Percentiles rank a stretch among this genome's conserved stretches.
phyloP scores from a whole-genome alignment of 352 stramenopile genomes.

The Globisporangium camurandrum region DNA sequence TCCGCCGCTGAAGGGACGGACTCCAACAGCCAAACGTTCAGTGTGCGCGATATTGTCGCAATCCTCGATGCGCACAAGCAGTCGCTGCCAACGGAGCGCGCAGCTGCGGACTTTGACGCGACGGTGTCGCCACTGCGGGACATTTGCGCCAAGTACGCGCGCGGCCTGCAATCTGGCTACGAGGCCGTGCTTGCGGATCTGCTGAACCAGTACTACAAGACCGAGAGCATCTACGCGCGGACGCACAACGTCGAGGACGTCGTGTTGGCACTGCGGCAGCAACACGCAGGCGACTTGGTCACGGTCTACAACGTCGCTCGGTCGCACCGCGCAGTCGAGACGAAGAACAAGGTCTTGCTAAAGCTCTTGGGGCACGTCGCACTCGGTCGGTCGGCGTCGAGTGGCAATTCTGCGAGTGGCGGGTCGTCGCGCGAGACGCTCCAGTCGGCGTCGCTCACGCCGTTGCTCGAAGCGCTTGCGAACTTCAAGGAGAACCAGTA shows the following conservation, averaged over 20 bases:
- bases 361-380: constrained; percentile 58
- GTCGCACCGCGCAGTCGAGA: constrained; percentile 87
- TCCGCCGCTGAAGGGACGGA: constrained; percentile 19
- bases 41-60: constrained; percentile 38
- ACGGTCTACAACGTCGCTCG: constrained; percentile 87
- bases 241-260: constrained; percentile 81
- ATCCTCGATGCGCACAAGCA: constrained; percentile 65
- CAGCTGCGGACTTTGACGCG: constrained; percentile 63
- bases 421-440: constrained; percentile 44
- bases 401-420: no score
- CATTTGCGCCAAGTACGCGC: constrained; percentile 69
- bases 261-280: constrained; percentile 82
- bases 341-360: constrained; percentile 79
- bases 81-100: constrained; percentile 39
- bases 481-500: constrained; percentile 90
- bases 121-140: constrained; percentile 64
- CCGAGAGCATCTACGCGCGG: constrained; percentile 70
- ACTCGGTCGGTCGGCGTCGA: constrained; percentile 18
- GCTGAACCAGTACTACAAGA: constrained; percentile 73
- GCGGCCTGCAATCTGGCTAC: constrained; percentile 58
- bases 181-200: constrained; percentile 63
- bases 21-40: no score
- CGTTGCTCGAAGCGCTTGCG: constrained; percentile 80
- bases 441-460: constrained; percentile 59
- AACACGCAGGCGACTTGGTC: constrained; percentile 82